Base-by-base conservation (phyloP, 1,284 basidiomycete genomes). In the Mycosarcoma maydis region DNA sequence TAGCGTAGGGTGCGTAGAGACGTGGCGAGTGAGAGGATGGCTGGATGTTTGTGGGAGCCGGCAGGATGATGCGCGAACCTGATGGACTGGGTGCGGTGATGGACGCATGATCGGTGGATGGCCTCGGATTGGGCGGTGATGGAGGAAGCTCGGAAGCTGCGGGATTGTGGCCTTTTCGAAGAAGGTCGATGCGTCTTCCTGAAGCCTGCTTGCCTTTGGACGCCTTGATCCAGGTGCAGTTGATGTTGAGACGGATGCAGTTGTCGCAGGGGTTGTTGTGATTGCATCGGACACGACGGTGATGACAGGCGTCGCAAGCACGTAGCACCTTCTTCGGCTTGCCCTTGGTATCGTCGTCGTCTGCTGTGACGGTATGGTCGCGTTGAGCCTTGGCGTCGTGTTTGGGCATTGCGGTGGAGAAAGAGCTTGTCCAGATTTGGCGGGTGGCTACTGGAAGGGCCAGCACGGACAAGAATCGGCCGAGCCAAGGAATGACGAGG, bases 181-280 rank as follows among this genome's bases (percentile, higher is more conserved):
- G 61, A 1, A 72, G 47, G 19, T 67, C 67, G 46, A 71, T 76
- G 30, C 70, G 60, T 11, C 62, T 40, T 5, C 66, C 66, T 0
- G 66, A 70, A 13, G 72, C 69, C 36, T 66, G 64, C 50, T 76
- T 76, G 54, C 68, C 72, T 33, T 70, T 67, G 26, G 56, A 60
- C 3, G 75, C 75, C 37, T 76, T 75, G 54, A 62, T 59, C 66
- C 73, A 76, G n/a, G 75, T 73, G 42, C 75, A 76, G 34, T 54
- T 64, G 50, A 75, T 67, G 36, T 72, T 66, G 59, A 76, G 73
- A 24, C 75, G 65, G 34, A 62, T 58, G 52, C 75, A 76, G 44
- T 76, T 74, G 43, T 69, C 66, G 57, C 75, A 76, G 14, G 75
- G 75, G 23, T 75, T 57, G 29, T 70, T 58, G 51, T 76, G 72